Conservation (phyloP, 2,329 filamentous ascomycete genomes). For the Arachnopeziza araneosa region DNA sequence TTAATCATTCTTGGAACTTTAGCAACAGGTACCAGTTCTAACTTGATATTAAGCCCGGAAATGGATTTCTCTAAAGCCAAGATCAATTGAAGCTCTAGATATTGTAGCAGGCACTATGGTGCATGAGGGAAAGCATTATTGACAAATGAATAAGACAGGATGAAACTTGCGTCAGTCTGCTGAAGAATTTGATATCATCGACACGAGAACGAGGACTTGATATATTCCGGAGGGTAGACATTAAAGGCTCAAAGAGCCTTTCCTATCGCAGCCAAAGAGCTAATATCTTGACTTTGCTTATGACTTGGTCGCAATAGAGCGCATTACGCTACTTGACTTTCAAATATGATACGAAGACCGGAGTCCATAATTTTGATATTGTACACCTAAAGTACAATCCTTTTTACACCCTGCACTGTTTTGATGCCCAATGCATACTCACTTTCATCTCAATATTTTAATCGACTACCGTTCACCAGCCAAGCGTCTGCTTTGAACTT, state of each 20-base stretch:
- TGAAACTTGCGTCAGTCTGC: too few relatives aligned
- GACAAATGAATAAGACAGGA: too few relatives aligned
- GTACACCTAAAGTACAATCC: conserved; percentile 14
- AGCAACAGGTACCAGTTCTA: background rate
- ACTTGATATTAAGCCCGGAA: conserved; percentile 42
- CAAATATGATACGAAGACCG: background rate
- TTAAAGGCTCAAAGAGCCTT: background rate
- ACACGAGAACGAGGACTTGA: background rate
- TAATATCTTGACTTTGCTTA: too few relatives aligned
- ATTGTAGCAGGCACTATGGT: background rate
- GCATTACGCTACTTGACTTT: background rate
- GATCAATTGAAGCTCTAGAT: conserved; percentile 41
- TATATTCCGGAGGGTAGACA: background rate
- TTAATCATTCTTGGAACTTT: background rate
- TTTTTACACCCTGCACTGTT: conserved; percentile 2
- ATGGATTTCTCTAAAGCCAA: conserved; percentile 70
- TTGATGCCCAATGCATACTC: background rate
- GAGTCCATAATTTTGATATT: conserved; percentile 5
- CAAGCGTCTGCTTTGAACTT: conserved; percentile 84
- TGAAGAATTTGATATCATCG: too few relatives aligned
- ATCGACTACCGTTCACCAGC: conserved; percentile 42
- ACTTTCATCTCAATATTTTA: background rate
- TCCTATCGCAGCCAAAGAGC: background rate
- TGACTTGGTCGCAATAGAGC: too few relatives aligned
- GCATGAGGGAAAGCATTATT: too few relatives aligned